Conservation (phyloP, 2,329 filamentous ascomycete species). For the Lanzia echinophila region DNA sequence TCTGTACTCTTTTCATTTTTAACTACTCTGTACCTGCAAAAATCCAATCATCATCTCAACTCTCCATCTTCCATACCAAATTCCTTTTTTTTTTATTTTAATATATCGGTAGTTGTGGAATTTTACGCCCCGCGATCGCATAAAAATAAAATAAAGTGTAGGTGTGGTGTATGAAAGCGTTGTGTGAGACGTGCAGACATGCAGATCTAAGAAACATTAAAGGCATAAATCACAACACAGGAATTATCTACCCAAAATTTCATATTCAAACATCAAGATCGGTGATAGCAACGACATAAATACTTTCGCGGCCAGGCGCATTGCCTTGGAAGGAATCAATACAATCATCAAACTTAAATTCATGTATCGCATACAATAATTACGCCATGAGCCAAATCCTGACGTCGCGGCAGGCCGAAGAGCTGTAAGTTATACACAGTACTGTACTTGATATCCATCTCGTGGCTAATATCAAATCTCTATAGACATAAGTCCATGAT, state of each 20-base stretch:
- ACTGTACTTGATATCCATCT: slow-evolving; percentile 12
- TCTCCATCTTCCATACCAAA: too few relatives aligned
- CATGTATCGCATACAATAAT: slow-evolving; percentile 10
- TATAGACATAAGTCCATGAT: slow-evolving; percentile 86
- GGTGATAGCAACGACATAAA: not conserved
- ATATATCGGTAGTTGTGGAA: not conserved
- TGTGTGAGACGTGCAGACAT: slow-evolving; percentile 8
- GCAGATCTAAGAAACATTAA: not conserved
- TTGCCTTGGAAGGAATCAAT: slow-evolving; percentile 13
- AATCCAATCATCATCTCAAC: too few relatives aligned
- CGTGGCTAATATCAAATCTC: slow-evolving; percentile 14
- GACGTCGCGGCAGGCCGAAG: slow-evolving; percentile 76
- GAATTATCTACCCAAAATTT: not conserved
- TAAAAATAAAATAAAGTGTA: not conserved
- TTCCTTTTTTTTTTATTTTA: too few relatives aligned
- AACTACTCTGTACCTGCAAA: too few relatives aligned
- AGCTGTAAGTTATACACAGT: slow-evolving; percentile 58
- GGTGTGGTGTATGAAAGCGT: not conserved
- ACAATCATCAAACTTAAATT: slow-evolving; percentile 1
- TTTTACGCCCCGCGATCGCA: not conserved
- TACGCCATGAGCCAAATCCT: slow-evolving; percentile 65
- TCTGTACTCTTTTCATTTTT: too few relatives aligned
- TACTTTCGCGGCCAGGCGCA: slow-evolving; percentile 16
- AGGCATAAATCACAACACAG: slow-evolving; percentile 7
- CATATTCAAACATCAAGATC: not conserved